Evolutionary conservation across 192 early-diverging fungal genomes (phyloP).

Genomic region (Phycomyces nitens): DNA sequence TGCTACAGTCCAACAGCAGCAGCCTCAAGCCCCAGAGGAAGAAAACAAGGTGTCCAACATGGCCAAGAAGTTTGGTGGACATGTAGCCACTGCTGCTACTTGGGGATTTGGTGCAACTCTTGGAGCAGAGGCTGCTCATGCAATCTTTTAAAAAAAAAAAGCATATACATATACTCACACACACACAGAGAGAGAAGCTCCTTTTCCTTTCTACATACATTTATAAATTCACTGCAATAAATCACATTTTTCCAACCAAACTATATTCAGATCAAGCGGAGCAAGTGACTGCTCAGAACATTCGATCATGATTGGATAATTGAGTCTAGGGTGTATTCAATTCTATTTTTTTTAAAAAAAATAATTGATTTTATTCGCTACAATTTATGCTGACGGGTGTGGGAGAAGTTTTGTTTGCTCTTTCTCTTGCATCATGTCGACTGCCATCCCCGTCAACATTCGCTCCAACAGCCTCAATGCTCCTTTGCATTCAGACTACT

Average conservation of each 20-base stretch:
- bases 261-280: too few species aligned
- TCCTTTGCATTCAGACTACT: slow-evolving; percentile 51
- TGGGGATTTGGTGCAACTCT: slow-evolving; percentile 31
- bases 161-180: too few species aligned
- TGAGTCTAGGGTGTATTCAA: too few species aligned
- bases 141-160: slow-evolving; percentile 14
- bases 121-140: slow-evolving; percentile 14
- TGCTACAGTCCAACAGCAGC: background rate
- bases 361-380: too few species aligned
- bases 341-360: too few species aligned
- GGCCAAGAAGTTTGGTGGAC: slow-evolving; percentile 28
- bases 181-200: background rate
- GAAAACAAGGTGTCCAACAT: slow-evolving; percentile 17
- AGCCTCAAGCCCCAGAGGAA: background rate
- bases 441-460: slow-evolving; percentile 41
- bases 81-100: slow-evolving; percentile 22
- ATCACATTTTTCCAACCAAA: too few species aligned
- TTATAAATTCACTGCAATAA: background rate
- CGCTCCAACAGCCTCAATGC: slow-evolving; percentile 48
- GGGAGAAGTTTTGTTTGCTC: background rate
- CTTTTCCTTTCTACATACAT: slow-evolving; percentile 2
- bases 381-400: too few species aligned
- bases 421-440: slow-evolving; percentile 6
- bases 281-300: too few species aligned
- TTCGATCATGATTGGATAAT: too few species aligned